phyloP scores from a whole-genome alignment of 441 rosid genomes.

The Eruca vesicaria region DNA sequence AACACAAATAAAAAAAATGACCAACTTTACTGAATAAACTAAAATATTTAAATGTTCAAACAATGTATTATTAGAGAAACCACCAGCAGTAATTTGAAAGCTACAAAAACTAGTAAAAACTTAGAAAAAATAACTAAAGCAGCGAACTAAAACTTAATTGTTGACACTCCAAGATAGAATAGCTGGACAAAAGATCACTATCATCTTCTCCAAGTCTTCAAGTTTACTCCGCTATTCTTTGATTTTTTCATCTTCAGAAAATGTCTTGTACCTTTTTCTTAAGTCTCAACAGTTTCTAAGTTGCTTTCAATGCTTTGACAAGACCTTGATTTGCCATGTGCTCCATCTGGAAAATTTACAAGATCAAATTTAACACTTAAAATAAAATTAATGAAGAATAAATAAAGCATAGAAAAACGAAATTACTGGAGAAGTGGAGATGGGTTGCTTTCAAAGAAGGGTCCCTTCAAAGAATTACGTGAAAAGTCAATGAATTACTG shows the following conservation, averaged over 20 bases:
- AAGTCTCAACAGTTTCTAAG: neutral
- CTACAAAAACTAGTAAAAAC: neutral
- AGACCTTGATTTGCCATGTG: neutral
- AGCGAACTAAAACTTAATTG: neutral
- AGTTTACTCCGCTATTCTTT: neutral
- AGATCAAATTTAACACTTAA: too few relatives aligned
- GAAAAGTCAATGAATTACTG: too few relatives aligned
- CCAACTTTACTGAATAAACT: neutral
- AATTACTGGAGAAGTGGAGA: neutral
- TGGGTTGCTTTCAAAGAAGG: too few relatives aligned
- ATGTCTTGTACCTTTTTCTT: neutral
- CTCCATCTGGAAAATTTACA: too few relatives aligned
- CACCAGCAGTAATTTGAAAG: neutral
- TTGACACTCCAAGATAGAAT: neutral
- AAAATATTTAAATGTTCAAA: neutral
- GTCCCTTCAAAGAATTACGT: too few relatives aligned
- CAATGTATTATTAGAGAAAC: neutral
- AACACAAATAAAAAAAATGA: neutral
- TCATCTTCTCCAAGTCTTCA: neutral
- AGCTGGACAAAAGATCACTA: neutral
- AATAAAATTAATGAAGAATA: too few relatives aligned
- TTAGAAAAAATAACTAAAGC: neutral
- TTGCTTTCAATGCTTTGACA: neutral
- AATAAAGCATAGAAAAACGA: too few relatives aligned
- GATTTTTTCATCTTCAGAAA: neutral